These are phyloP conservation scores for Saturnispora serradocipensis DNA, from an alignment of 805 yeast species.

Conservation along the genomic window DNA sequence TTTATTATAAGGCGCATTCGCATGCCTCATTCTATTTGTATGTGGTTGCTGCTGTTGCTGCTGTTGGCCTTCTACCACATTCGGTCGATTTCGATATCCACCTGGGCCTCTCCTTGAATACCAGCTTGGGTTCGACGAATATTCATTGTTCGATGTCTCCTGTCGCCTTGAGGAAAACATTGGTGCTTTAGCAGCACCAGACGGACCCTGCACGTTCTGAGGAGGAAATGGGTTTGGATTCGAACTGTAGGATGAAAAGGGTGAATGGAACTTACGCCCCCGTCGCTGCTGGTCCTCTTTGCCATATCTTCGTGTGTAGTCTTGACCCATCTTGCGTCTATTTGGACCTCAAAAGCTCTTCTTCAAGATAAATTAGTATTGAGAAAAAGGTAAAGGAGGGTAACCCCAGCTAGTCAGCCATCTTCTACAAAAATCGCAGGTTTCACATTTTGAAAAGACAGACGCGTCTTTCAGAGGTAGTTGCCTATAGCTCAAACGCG, in stretches of 20 bases:
- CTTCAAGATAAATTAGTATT: neutral
- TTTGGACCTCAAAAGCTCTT: neutral
- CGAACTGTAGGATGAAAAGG: constrained; percentile 11
- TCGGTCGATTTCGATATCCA: neutral
- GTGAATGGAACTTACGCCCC: constrained; percentile 18
- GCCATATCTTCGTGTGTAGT: constrained; percentile 14
- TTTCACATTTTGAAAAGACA: neutral
- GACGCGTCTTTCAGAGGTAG: neutral
- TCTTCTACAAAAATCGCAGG: neutral
- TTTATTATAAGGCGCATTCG: neutral
- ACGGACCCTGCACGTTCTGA: constrained; percentile 11
- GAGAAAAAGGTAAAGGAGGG: neutral
- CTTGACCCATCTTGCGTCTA: constrained; percentile 1
- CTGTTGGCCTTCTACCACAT: neutral
- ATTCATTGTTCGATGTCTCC: neutral
- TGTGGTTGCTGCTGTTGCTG: neutral
- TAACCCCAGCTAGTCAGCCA: neutral
- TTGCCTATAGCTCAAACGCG: neutral
- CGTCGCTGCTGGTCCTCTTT: constrained; percentile 21
- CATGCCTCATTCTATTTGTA: neutral
- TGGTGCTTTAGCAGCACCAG: constrained; percentile 1
- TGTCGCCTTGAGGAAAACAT: constrained; percentile 10
- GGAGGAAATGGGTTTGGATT: constrained; percentile 25
- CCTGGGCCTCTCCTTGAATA: neutral
- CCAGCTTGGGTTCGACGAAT: neutral